A percentile compares a stretch with the other conserved stretches of the same genome.
phyloP scores from a whole-genome alignment of 140 eudicot genomes.

The Bidens hawaiensis region DNA sequence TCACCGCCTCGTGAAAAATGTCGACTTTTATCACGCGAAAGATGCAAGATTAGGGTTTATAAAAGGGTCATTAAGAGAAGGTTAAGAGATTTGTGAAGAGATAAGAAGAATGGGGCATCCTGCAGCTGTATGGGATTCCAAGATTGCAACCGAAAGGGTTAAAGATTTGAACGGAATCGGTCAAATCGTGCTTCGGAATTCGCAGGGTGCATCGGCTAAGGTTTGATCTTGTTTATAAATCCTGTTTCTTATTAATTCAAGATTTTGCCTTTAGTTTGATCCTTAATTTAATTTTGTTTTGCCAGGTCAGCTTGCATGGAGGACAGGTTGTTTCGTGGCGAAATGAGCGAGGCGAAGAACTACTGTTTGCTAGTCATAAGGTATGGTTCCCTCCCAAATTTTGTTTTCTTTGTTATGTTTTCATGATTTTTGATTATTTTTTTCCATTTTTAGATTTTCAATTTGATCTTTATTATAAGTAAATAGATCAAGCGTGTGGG shows the following conservation, averaged over 20 bases:
- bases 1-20: conserved; percentile 23
- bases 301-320: conserved; percentile 86
- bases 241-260: background rate
- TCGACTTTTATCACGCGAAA: conserved; percentile 20
- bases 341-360: conserved; percentile 73
- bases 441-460: conserved; percentile 6
- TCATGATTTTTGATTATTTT: conserved; percentile 8
- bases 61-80: conserved; percentile 8
- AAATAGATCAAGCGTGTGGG: background rate
- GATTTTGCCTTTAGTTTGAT: background rate
- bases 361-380: conserved; percentile 76
- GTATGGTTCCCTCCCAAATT: conserved; percentile 19
- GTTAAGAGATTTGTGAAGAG: conserved; percentile 9
- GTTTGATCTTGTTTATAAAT: conserved; percentile 37
- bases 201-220: conserved; percentile 63
- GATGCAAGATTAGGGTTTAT: conserved; percentile 31
- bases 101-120: conserved; percentile 62
- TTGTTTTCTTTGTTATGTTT: background rate
- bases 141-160: conserved; percentile 41
- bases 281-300: background rate
- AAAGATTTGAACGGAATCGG: conserved; percentile 69
- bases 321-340: conserved; percentile 93
- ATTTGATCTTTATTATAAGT: conserved; percentile 1
- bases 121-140: conserved; percentile 62
- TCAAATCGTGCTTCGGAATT: conserved; percentile 59